These are phyloP conservation scores for Ustilago hordei DNA, from an alignment of 1,284 basidiomycete genomes.

Conservation along the genomic window DNA sequence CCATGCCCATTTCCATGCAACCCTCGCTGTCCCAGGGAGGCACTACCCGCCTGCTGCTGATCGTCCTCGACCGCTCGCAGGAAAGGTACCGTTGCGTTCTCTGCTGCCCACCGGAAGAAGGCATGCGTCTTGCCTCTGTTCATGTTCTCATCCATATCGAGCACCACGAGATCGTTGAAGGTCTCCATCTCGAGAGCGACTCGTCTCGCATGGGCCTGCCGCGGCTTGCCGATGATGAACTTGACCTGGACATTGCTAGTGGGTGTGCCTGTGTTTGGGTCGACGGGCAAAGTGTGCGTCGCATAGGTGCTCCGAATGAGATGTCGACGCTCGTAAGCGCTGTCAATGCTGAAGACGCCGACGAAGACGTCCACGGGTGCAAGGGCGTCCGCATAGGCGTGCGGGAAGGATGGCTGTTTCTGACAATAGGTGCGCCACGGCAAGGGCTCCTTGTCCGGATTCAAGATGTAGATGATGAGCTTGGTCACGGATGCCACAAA, in stretches of 20 bases:
- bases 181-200: constrained; percentile 91
- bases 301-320: constrained; percentile 91
- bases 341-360: constrained; percentile 90
- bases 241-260: constrained; percentile 83
- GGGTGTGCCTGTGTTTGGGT: constrained; percentile 65
- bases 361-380: constrained; percentile 89
- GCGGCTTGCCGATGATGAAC: constrained; percentile 89
- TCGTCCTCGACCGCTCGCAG: constrained; percentile 42
- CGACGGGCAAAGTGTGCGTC: constrained; percentile 74
- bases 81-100: constrained; percentile 89
- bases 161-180: constrained; percentile 88
- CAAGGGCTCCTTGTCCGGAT: constrained; percentile 92
- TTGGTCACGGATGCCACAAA: constrained; percentile 60
- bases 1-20: constrained; percentile 33
- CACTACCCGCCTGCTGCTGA: constrained; percentile 4
- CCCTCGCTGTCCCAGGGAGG: constrained; percentile 7
- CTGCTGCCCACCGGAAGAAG: constrained; percentile 86
- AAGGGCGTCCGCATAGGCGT: constrained; percentile 75
- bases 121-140: constrained; percentile 87
- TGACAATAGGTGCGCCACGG: constrained; percentile 95
- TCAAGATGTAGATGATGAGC: constrained; percentile 85
- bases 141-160: constrained; percentile 90
- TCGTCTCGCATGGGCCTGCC: constrained; percentile 81
- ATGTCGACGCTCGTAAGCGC: constrained; percentile 82
- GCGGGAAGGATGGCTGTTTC: constrained; percentile 71